Percentiles rank a stretch among this genome's conserved stretches.
These are phyloP conservation scores for Beauveria rudraprayagi DNA, from an alignment of 2,329 filamentous ascomycete genomes.

Conservation along the genomic window DNA sequence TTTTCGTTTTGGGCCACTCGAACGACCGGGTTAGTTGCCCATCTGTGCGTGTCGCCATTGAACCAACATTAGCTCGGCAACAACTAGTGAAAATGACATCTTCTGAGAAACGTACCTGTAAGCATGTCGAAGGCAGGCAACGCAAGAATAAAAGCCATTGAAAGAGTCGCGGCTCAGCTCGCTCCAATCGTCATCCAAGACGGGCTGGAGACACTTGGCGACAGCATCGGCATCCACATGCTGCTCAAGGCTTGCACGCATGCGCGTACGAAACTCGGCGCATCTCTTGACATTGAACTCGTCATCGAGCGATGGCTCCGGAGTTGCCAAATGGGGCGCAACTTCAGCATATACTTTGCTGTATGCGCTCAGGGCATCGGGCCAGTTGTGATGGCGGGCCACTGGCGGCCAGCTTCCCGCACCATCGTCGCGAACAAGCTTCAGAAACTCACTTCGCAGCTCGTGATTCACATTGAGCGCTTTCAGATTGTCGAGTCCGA, in stretches of 20 bases:
- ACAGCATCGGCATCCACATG: neutral
- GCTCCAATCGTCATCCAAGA: neutral
- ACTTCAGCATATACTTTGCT: neutral
- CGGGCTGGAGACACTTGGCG: neutral
- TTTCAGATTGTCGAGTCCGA: neutral
- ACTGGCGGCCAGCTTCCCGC: neutral
- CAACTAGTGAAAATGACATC: no score
- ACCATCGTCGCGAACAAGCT: neutral
- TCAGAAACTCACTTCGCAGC: neutral
- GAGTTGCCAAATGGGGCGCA: neutral
- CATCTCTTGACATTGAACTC: neutral
- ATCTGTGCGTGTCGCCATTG: neutral
- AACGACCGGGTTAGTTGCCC: slow-evolving; percentile 1
- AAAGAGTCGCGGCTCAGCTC: slow-evolving; percentile 1
- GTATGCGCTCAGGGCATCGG: neutral
- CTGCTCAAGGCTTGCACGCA: neutral
- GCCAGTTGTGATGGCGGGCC: neutral
- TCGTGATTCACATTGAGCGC: neutral
- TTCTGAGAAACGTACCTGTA: neutral
- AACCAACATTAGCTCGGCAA: neutral
- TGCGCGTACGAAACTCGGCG: neutral
- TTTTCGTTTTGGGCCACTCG: slow-evolving; percentile 2
- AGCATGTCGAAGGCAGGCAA: neutral
- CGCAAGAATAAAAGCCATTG: slow-evolving; percentile 4
- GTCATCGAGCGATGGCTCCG: neutral